Evolutionary conservation across 192 early-diverging fungal species (phyloP), one percentile per base, ranked within the genome.

Genomic region (Umbelopsis vinacea): DNA sequence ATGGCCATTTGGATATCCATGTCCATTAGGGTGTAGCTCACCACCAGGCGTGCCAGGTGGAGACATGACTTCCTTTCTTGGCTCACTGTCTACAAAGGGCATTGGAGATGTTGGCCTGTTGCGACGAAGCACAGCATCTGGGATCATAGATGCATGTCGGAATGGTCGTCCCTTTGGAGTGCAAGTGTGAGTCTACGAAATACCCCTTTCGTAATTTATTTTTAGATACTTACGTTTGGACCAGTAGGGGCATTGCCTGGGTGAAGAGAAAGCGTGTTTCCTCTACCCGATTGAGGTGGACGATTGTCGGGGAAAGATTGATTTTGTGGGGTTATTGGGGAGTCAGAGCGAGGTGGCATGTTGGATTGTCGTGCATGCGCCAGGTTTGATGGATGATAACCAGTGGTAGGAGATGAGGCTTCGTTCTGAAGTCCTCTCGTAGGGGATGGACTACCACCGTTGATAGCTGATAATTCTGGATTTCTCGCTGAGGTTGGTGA

Each of bases 141-240:
- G 75, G 3, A 76, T 66, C 69, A 57, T 71, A 9, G 69, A 71
- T 43, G 48, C 75, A n/a, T 71, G 70, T 21, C 75, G 68, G 45
- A 40, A 54, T n/a, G 74, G 74, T 23, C 74, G 68, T n/a, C 52
- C 19, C 26, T 63, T 1, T 21, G n/a, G 15, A 50, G 17, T n/a
- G 48, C 3, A 50, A 50, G 15, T 17, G 15, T 50, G n/a, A 50
- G 40, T 43, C 1, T 50, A 50, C 17, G 5, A n/a, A 0, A 50
- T 21, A n/a, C 17, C 17, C 7, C 5, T 17, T 19, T 50, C 5
- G n/a, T 0, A 4, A 46, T 6, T 35, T 67, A 45, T 68, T 21
- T 63, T 19, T 26, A 37, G 15, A 19, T 37, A 63, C 57, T 63
- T 19, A 63, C 57, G 26, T 29, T 63, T 33, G n/a, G 69, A 5